Evolutionary conservation across 1,284 basidiomycete species (phyloP).

Genomic region (Sparassis latifolia): DNA sequence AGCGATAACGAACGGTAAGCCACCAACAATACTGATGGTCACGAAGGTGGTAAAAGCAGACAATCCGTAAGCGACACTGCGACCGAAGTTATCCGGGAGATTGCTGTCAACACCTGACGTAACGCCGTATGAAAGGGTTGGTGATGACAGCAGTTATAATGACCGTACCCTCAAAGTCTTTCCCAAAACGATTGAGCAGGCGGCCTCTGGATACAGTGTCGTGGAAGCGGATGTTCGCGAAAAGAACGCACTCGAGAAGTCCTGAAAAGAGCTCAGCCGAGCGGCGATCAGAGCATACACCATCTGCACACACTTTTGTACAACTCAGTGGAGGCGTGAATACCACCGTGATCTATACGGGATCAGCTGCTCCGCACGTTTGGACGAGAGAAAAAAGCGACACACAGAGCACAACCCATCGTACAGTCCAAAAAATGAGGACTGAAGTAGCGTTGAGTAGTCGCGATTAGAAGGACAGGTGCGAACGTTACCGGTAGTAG

Average conservation of each 20-base stretch:
- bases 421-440: slow-evolving; percentile 55
- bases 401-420: slow-evolving; percentile 65
- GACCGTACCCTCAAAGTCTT: slow-evolving; percentile 79
- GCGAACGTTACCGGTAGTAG: slow-evolving; percentile 26
- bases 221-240: slow-evolving; percentile 90
- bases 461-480: neutral
- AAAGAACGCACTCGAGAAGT: slow-evolving; percentile 81
- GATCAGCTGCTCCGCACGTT: neutral
- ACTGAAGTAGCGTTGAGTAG: slow-evolving; percentile 28
- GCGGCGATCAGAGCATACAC: slow-evolving; percentile 1
- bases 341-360: slow-evolving; percentile 53
- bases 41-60: slow-evolving; percentile 60
- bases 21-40: slow-evolving; percentile 80
- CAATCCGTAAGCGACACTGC: slow-evolving; percentile 59
- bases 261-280: slow-evolving; percentile 28
- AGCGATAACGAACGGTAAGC: slow-evolving; percentile 64
- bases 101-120: slow-evolving; percentile 72
- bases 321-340: slow-evolving; percentile 62
- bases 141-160: neutral
- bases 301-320: slow-evolving; percentile 50
- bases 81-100: slow-evolving; percentile 82
- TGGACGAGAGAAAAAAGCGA: slow-evolving; percentile 1
- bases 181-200: slow-evolving; percentile 85
- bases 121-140: neutral
- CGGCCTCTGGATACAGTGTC: slow-evolving; percentile 88